phyloP scores from a whole-genome alignment of 129 eudicot species.

The Helianthus tuberosus region DNA sequence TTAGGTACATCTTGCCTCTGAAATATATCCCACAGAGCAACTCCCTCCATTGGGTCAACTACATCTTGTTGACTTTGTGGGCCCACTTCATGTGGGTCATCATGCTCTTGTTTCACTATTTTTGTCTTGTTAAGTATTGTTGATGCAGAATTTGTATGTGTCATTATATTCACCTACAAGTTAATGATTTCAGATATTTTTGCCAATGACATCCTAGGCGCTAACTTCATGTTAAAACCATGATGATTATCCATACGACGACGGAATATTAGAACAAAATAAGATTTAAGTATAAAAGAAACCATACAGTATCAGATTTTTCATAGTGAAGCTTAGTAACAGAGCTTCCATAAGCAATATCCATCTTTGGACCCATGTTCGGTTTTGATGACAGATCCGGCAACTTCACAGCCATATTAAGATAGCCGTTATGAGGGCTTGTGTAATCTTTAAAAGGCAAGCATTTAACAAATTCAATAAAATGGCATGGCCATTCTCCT shows the following conservation, averaged over 20 bases:
- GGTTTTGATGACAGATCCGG: conserved; percentile 40
- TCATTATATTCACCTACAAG: conserved; percentile 22
- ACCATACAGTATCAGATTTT: conserved; percentile 11
- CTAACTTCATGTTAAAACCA: too few relatives aligned
- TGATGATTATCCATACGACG: not conserved
- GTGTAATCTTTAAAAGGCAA: conserved; percentile 62
- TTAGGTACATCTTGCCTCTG: conserved; percentile 14
- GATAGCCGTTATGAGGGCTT: conserved; percentile 46
- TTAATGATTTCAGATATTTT: not conserved
- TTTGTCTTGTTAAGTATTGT: conserved; percentile 16
- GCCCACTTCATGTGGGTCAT: not conserved
- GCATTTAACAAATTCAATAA: conserved; percentile 45
- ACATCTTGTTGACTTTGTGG: not conserved
- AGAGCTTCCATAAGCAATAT: conserved; percentile 52
- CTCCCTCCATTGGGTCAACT: conserved; percentile 23
- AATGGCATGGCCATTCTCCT: conserved; percentile 50
- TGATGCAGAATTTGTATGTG: conserved; percentile 5
- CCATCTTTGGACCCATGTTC: conserved; percentile 64
- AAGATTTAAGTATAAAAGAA: not conserved
- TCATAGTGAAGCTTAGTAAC: conserved; percentile 21
- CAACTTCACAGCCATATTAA: conserved; percentile 45
- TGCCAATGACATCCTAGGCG: not conserved
- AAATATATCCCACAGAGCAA: conserved; percentile 61
- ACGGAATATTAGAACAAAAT: too few relatives aligned
- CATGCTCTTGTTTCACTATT: not conserved